Evolutionary conservation across 306 rosid species (phyloP).

Genomic region (Malus orientalis): DNA sequence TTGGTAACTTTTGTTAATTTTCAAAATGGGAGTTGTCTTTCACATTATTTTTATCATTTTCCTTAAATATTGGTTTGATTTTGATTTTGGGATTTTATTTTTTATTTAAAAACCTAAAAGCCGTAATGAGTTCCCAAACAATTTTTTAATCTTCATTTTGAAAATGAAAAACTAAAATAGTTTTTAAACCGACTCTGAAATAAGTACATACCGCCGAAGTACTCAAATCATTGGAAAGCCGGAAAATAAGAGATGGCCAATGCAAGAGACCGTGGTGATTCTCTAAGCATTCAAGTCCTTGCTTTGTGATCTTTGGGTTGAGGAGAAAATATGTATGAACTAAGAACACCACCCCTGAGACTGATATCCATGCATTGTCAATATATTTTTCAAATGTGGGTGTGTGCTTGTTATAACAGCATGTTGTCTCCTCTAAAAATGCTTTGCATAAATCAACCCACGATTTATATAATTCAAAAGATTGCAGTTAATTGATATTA

Average conservation of each 20-base stretch:
- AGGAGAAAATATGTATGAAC: slow-evolving; percentile 31
- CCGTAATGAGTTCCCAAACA: too few relatives aligned
- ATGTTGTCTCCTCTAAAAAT: slow-evolving; percentile 17
- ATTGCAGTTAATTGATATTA: background rate
- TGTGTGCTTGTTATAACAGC: slow-evolving; percentile 8
- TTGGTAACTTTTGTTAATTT: too few relatives aligned
- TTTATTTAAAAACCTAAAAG: too few relatives aligned
- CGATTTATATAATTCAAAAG: background rate
- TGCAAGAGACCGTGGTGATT: slow-evolving; percentile 21
- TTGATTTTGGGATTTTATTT: too few relatives aligned
- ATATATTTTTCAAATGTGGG: slow-evolving; percentile 39
- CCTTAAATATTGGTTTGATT: too few relatives aligned
- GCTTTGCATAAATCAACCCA: slow-evolving; percentile 54
- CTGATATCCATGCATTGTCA: slow-evolving; percentile 42
- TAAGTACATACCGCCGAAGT: slow-evolving; percentile 29
- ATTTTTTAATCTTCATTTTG: too few relatives aligned
- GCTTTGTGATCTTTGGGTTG: slow-evolving; percentile 23
- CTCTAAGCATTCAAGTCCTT: slow-evolving; percentile 20
- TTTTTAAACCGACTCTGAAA: too few relatives aligned
- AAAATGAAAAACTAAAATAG: too few relatives aligned
- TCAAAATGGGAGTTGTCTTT: too few relatives aligned
- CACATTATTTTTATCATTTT: too few relatives aligned
- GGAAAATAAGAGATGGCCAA: slow-evolving; percentile 7
- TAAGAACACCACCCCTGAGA: slow-evolving; percentile 26
- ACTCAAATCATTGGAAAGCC: slow-evolving; percentile 49